phyloP scores from a whole-genome alignment of 2,329 filamentous ascomycete species.

The Ophiostoma ips region DNA sequence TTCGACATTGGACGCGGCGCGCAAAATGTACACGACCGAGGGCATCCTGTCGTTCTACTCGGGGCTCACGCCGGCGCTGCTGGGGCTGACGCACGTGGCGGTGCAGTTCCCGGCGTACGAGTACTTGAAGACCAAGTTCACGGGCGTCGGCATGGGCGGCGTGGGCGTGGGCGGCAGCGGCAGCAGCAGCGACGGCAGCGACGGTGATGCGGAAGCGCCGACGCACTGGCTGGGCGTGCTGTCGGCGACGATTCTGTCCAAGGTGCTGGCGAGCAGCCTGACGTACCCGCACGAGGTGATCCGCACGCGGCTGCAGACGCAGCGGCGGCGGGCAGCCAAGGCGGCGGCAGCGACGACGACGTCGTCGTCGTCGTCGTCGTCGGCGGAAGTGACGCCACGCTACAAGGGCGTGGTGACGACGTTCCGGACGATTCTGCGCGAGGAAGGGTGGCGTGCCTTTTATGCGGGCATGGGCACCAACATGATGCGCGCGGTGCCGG shows the following conservation, averaged over 20 bases:
- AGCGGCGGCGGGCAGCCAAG: constrained; percentile 47
- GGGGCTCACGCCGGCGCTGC: constrained; percentile 76
- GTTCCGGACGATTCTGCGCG: constrained; percentile 67
- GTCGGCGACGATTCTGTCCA: constrained; percentile 81
- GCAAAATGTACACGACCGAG: constrained; percentile 90
- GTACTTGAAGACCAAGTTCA: constrained; percentile 80
- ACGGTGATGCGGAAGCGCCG: constrained; percentile 32
- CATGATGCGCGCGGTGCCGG: constrained; percentile 88
- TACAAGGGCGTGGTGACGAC: constrained; percentile 75
- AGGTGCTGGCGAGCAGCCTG: constrained; percentile 83
- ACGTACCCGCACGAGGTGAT: constrained; percentile 98
- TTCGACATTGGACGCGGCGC: constrained; percentile 78
- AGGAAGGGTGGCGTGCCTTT: constrained; percentile 93
- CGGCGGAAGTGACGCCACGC: constrained; percentile 29
- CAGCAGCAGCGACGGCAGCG: constrained; percentile 24
- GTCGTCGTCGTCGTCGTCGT: too few relatives aligned
- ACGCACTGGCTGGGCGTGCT: constrained; percentile 75
- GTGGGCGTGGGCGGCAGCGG: constrained; percentile 57
- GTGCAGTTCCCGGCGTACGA: constrained; percentile 97
- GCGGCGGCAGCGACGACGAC: too few relatives aligned
- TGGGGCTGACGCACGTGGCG: constrained; percentile 87
- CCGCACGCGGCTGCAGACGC: constrained; percentile 83
- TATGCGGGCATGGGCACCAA: constrained; percentile 97
- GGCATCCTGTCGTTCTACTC: constrained; percentile 89
- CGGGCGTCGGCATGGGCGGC: constrained; percentile 75